Conservation (phyloP, 179 eudicot genomes). For the Silene noctiflora region DNA sequence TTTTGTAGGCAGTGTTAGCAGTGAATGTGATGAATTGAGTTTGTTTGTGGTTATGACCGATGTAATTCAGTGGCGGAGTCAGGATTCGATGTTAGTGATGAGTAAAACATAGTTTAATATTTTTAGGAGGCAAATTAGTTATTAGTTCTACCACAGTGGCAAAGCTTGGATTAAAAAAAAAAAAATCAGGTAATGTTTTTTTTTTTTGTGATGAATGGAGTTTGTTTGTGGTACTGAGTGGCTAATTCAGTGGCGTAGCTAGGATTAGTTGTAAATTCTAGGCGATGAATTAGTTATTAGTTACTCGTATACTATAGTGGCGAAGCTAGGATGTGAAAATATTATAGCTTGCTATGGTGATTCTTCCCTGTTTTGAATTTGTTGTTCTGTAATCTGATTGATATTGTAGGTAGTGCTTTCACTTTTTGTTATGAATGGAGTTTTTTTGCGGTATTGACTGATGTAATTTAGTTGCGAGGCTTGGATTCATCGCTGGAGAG, state of each 20-base stretch:
- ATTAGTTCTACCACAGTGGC: not conserved
- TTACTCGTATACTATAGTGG: too few species aligned
- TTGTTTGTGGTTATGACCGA: not conserved
- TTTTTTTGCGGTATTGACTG: not conserved
- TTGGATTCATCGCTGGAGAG: not conserved
- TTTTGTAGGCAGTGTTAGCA: not conserved
- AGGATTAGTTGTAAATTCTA: too few species aligned
- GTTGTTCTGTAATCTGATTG: not conserved
- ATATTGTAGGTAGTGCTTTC: constrained; percentile 13
- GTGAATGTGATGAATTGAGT: constrained; percentile 14
- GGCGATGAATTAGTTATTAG: too few species aligned
- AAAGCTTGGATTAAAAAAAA: too few species aligned
- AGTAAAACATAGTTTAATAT: not conserved
- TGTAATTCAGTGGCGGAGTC: not conserved
- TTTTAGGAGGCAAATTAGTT: not conserved
- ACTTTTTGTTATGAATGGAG: not conserved
- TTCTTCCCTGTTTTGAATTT: not conserved
- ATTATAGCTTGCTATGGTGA: not conserved
- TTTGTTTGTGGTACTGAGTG: too few species aligned
- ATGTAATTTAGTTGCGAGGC: not conserved
- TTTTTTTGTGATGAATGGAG: too few species aligned
- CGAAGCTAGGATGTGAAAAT: not conserved
- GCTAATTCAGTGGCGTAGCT: too few species aligned
- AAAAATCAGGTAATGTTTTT: too few species aligned
- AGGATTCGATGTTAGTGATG: not conserved